Evolutionary conservation across 2,329 filamentous ascomycete species (phyloP).

Genomic region (Arthrinium phaeospermum): DNA sequence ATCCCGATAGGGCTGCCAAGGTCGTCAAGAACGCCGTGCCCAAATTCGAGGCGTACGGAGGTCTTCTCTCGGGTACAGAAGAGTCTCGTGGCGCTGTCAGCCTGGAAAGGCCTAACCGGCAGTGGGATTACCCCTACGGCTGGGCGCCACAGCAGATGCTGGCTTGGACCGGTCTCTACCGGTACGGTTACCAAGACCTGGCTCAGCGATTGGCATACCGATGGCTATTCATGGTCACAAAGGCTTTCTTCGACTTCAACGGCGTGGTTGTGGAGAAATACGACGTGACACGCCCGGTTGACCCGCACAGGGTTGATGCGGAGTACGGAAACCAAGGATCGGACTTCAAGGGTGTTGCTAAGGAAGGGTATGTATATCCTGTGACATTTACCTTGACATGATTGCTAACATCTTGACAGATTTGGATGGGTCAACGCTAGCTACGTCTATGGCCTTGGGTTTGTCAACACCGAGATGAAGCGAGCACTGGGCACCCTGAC

Average conservation of each 20-base stretch:
- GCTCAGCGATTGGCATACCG: constrained; percentile 91
- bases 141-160: constrained; percentile 99
- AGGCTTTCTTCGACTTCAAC: constrained; percentile 98
- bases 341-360: constrained; percentile 94
- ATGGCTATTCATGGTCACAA: constrained; percentile 98
- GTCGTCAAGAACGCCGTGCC: constrained; percentile 85
- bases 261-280: constrained; percentile 99
- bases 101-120: constrained; percentile 86
- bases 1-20: constrained; percentile 81
- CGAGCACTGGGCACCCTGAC: constrained; percentile 88
- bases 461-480: constrained; percentile 87
- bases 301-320: constrained; percentile 92
- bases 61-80: constrained; percentile 87
- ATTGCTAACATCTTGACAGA: constrained; percentile 51
- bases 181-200: constrained; percentile 91
- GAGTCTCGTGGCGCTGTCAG: constrained; percentile 82
- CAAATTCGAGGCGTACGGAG: constrained; percentile 85
- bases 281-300: constrained; percentile 87
- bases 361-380: constrained; percentile 79
- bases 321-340: constrained; percentile 97
- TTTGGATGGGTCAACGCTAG: constrained; percentile 99
- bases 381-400: neutral
- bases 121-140: constrained; percentile 98
- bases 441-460: constrained; percentile 90
- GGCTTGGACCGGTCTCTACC: constrained; percentile 89